Evolutionary conservation across 2,329 filamentous ascomycete species (phyloP), one percentile per base, ranked within the genome.

Genomic region (Xylariaceae sp.): DNA sequence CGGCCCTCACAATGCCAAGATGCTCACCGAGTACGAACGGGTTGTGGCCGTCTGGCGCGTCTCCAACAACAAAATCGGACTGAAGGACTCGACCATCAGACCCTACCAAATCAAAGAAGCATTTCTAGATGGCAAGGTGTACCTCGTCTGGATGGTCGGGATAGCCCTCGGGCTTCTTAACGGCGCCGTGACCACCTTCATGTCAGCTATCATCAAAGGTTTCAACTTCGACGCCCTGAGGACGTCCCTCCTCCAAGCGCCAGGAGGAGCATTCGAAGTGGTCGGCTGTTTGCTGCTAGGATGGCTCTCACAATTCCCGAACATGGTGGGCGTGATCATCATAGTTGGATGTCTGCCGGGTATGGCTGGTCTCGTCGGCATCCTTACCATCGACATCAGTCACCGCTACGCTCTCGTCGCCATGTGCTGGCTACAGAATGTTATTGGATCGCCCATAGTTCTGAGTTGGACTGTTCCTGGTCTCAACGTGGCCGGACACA

Each of bases 351-450:
- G 64, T 16, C 54, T 63, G 18, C 68, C 65, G 7, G 63, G 64
- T 2, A 61, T 82, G 10, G 79, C 70, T 1, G 80, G 79, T 0
- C 72, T 83, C 0, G 70, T 82, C 1, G 80, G 80, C 3, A 80
- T 83, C 54, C 71, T 78, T 1, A 75, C 79, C 23, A 81, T 79
- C 16, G 63, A 68, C 19, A 67, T 80, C 2, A 66, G 75, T 2
- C 73, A 81, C 47, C 76, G 75, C 50, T 74, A 79, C 70, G 76
- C 75, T 1, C 73, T 83, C 1, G 78, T 81, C 0, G 80, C 71
- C n/a, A 81, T 79, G 62, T 79, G 78, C 7, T 82, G 80, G 80
- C 66, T 83, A 12, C 78, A 81, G 56, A 78, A 78, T 42, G 70
- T 81, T 2, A 56, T 82, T 40, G 80, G 80, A 3, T 77, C 78